Evolutionary conservation across 768 basidiomycete species (phyloP).

Genomic region (Auricularia auricula-judae): DNA sequence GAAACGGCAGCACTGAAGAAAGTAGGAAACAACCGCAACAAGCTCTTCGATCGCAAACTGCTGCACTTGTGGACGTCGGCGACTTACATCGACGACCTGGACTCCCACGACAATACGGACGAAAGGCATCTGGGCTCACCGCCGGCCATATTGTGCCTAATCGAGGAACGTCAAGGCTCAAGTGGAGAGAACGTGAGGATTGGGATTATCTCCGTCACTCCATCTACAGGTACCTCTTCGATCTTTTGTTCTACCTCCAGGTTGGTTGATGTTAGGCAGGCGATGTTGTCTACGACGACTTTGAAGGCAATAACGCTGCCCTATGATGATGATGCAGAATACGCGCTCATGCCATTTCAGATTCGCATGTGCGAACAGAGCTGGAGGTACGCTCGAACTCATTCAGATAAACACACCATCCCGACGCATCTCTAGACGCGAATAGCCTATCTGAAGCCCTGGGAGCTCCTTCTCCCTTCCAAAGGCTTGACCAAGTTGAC

Average conservation of each 20-base stretch:
- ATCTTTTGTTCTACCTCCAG: background rate
- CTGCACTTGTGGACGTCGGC: conserved; percentile 77
- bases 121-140: conserved; percentile 32
- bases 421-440: conserved; percentile 46
- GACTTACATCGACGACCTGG: conserved; percentile 73
- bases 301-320: conserved; percentile 43
- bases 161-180: conserved; percentile 32
- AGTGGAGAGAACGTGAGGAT: conserved; percentile 36
- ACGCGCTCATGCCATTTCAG: conserved; percentile 25
- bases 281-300: conserved; percentile 89
- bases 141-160: conserved; percentile 67
- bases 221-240: conserved; percentile 39
- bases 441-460: conserved; percentile 72
- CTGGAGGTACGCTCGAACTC: conserved; percentile 52
- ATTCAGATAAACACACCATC: no score
- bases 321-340: background rate
- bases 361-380: conserved; percentile 77
- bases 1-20: conserved; percentile 90
- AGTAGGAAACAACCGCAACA: conserved; percentile 60
- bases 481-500: conserved; percentile 54
- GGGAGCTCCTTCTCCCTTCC: conserved; percentile 63
- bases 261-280: conserved; percentile 26
- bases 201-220: conserved; percentile 68
- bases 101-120: conserved; percentile 18
- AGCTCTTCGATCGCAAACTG: conserved; percentile 62